Percentiles rank a stretch among this genome's conserved stretches.
These are phyloP conservation scores for Sicyos baderoa DNA, from an alignment of 306 rosid genomes.

Conservation along the genomic window DNA sequence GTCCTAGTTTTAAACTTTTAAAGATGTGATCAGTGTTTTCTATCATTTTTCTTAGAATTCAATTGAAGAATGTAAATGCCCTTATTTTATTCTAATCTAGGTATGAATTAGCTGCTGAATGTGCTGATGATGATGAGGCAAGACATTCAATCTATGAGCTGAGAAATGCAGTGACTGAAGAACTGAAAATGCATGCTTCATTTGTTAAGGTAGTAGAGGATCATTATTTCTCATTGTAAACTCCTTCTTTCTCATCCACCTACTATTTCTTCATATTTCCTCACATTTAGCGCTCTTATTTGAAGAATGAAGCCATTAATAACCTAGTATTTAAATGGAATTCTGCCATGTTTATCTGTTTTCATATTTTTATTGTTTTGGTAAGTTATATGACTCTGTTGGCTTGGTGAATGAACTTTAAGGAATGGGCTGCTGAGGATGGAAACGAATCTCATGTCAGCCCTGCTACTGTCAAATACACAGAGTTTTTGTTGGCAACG, in stretches of 20 bases:
- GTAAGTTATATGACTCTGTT: background rate
- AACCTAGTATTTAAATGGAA: background rate
- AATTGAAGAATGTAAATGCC: background rate
- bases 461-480: conserved; percentile 76
- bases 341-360: background rate
- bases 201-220: conserved; percentile 51
- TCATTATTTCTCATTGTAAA: background rate
- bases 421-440: conserved; percentile 82
- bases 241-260: background rate
- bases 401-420: conserved; percentile 19
- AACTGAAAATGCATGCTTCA: conserved; percentile 64
- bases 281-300: background rate
- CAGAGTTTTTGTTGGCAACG: conserved; percentile 82
- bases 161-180: conserved; percentile 34
- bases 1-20: background rate
- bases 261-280: background rate
- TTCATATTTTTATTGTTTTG: background rate
- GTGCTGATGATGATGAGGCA: conserved; percentile 95
- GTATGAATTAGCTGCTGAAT: conserved; percentile 64
- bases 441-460: conserved; percentile 44
- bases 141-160: conserved; percentile 40
- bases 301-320: background rate
- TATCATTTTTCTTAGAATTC: background rate
- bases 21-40: background rate
- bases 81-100: conserved; percentile 25